A percentile compares a stretch with the other conserved stretches of the same genome.
phyloP scores from a whole-genome alignment of 768 basidiomycete genomes.

The Leccinellum albellum region DNA sequence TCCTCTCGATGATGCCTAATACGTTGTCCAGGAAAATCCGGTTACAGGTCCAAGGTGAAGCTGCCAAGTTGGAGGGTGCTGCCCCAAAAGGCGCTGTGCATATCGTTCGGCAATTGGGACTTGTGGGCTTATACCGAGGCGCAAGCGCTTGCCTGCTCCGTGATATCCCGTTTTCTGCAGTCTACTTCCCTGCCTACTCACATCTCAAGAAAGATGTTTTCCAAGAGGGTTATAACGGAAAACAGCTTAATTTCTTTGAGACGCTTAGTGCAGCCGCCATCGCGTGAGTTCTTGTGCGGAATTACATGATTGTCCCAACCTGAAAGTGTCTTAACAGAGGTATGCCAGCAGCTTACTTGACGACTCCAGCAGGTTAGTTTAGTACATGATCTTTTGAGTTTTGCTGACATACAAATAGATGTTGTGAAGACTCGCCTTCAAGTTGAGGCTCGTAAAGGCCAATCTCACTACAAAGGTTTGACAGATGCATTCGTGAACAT shows the following conservation, averaged over 20 bases:
- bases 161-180: constrained; percentile 96
- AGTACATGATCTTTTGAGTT: constrained; percentile 4
- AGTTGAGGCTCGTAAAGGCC: constrained; percentile 86
- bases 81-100: constrained; percentile 83
- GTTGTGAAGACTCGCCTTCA: constrained; percentile 97
- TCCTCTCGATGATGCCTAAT: not conserved
- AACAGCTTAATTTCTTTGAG: constrained; percentile 87
- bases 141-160: constrained; percentile 89
- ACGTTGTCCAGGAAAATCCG: constrained; percentile 72
- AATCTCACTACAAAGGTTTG: constrained; percentile 88
- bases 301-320: constrained; percentile 20
- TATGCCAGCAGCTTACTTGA: constrained; percentile 95
- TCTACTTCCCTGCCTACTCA: constrained; percentile 85
- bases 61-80: constrained; percentile 80
- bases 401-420: constrained; percentile 46
- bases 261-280: constrained; percentile 78
- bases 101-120: constrained; percentile 88
- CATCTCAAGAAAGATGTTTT: constrained; percentile 93
- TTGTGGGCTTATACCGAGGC: constrained; percentile 91
- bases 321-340: constrained; percentile 55
- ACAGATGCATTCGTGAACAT: constrained; percentile 89
- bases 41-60: constrained; percentile 92
- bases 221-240: constrained; percentile 93
- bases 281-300: constrained; percentile 51
- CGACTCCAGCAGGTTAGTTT: constrained; percentile 77